Base-by-base conservation (phyloP, 768 basidiomycete species). In the Termitomyces sp. region DNA sequence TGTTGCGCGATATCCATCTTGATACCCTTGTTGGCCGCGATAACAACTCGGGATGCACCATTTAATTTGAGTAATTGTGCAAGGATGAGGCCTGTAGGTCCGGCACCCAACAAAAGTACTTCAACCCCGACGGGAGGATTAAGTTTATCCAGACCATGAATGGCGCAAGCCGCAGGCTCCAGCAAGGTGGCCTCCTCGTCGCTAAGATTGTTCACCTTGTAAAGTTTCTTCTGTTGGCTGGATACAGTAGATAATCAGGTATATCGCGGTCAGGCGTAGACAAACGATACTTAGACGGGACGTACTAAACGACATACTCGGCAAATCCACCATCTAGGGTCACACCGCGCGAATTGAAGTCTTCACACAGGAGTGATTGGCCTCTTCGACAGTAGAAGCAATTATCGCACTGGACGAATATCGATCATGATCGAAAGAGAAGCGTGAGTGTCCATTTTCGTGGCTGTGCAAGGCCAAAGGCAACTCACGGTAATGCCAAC, bases 371-470 rank as follows among this genome's bases (percentile, higher is more conserved):
- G 10, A 94, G 76, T 19, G 83, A 79, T 65, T 90, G 75, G n/a
- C 91, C 92, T 44, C 90, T 82, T 51, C 91, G 83, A 71, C 94
- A 95, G 73, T 84, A 93, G 73, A 93, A 92, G 71, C 93, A 95
- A 57, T 76, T 78, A 8, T 84, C 87, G 72, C 93, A 94, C 89
- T 91, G 61, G 12, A 17, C 26, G n/a, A 21, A 38, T 26, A 17
- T 17, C 33, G 19, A 38, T 37, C 3, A 37, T 17, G 9, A 28
- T 46, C 15, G 15, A n/a, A 17, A 30, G 28, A n/a, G 8, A 28
- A 51, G 17, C 0, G 28, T 43, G 19, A 55, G 51, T 54, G 37
- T 42, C 21, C 45, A 1, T 23, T 23, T 42, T 17, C 37, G 59
- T 60, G 56, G 59, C 50, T 55, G 35, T 60, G 56, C 43, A 44